Evolutionary conservation across 768 basidiomycete genomes (phyloP).

Genomic region (Rhizopogon sp.): DNA sequence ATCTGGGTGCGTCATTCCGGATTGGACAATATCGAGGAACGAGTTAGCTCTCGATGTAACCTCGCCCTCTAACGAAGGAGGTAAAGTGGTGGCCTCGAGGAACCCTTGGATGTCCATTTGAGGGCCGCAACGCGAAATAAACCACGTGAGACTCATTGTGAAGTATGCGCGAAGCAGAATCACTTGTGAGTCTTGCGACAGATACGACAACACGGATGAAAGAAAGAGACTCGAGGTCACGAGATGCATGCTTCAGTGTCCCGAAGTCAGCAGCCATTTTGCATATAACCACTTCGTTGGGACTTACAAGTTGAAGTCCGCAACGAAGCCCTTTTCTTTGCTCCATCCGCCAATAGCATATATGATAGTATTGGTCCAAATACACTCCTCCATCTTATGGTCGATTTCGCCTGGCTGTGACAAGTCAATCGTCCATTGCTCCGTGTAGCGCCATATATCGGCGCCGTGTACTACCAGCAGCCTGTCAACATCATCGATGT

Average conservation of each 20-base stretch:
- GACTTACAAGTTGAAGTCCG: conserved; percentile 47
- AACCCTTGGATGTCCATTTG: conserved; percentile 24
- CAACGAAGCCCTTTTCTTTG: conserved; percentile 41
- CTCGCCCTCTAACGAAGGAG: conserved; percentile 2
- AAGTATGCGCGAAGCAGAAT: conserved; percentile 26
- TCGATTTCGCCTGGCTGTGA: conserved; percentile 32
- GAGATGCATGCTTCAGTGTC: conserved; percentile 18
- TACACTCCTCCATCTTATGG: conserved; percentile 57
- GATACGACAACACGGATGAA: conserved; percentile 13
- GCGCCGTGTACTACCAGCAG: background rate
- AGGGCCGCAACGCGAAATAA: conserved; percentile 26
- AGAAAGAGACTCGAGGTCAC: conserved; percentile 27
- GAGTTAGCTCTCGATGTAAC: conserved; percentile 26
- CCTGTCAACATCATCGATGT: conserved; percentile 14
- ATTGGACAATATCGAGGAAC: conserved; percentile 36
- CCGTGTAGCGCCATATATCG: conserved; percentile 16
- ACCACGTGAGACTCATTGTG: conserved; percentile 17
- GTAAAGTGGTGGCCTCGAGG: conserved; percentile 26
- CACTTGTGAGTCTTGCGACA: conserved; percentile 14
- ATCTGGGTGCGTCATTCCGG: conserved; percentile 28
- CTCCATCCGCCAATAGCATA: conserved; percentile 55
- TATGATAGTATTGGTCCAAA: conserved; percentile 49
- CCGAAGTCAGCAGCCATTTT: no score
- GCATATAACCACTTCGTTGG: background rate
- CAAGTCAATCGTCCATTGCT: conserved; percentile 39